These are phyloP conservation scores for Eleusine indica DNA, from an alignment of 176 grass and related monocot genomes.

Conservation along the genomic window DNA sequence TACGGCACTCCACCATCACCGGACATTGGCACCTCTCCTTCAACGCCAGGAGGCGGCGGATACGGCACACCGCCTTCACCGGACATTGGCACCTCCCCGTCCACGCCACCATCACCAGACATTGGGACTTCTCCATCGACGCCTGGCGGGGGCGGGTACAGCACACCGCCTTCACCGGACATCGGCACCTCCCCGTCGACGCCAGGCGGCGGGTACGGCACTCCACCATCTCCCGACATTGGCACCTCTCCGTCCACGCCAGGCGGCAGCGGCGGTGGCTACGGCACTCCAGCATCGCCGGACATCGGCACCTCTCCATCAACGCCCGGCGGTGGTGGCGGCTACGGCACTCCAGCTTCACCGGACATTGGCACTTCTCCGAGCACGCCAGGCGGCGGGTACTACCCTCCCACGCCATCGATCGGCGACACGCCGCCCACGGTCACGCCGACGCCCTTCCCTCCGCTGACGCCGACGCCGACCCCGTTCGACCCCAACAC, in stretches of 20 bases:
- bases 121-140: not conserved
- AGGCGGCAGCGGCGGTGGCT: not conserved
- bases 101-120: not conserved
- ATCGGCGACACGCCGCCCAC: slow-evolving; percentile 27
- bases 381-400: not conserved
- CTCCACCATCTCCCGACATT: slow-evolving; percentile 26
- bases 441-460: slow-evolving; percentile 41
- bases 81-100: not conserved
- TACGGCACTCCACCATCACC: not conserved
- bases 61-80: not conserved
- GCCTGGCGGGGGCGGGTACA: not conserved
- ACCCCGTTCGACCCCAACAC: slow-evolving; percentile 76
- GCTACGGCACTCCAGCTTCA: not conserved
- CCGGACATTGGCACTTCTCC: not conserved
- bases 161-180: not conserved
- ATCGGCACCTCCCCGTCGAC: not conserved
- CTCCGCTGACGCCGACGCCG: slow-evolving; percentile 59
- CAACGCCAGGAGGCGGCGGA: not conserved
- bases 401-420: slow-evolving; percentile 10
- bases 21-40: not conserved
- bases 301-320: slow-evolving; percentile 8
- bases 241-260: slow-evolving; percentile 19
- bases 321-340: not conserved
- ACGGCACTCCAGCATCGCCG: slow-evolving; percentile 27
- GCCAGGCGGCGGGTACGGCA: not conserved